Conservation (phyloP, 305 asterid genomes). For the Plantago coronopus region DNA sequence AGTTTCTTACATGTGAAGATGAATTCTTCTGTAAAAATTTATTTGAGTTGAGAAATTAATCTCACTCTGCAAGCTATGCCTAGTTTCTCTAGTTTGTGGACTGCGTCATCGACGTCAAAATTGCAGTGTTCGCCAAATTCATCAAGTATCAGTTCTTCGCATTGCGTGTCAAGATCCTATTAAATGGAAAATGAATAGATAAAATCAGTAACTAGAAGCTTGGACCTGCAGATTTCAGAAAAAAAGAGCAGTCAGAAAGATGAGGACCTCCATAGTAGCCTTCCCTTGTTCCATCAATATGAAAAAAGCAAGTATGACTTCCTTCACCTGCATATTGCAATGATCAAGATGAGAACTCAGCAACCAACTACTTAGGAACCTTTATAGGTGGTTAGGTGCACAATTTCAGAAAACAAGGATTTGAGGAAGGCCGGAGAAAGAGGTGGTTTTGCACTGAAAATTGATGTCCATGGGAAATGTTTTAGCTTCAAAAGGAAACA, state of each 20-base stretch:
- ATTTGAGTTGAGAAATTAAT: conserved; percentile 7
- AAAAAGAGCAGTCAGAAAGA: conserved; percentile 15
- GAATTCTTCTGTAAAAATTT: background rate
- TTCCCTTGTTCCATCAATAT: conserved; percentile 97
- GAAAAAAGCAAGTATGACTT: conserved; percentile 90
- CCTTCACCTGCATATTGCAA: conserved; percentile 80
- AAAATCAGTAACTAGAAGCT: conserved; percentile 22
- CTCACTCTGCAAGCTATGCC: conserved; percentile 91
- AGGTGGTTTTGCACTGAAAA: background rate
- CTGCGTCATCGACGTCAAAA: conserved; percentile 95
- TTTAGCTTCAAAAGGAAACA: conserved; percentile 14
- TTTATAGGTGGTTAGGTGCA: too few species aligned
- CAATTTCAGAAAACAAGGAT: too few species aligned
- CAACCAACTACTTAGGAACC: conserved; percentile 20
- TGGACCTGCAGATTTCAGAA: conserved; percentile 14
- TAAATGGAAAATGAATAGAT: conserved; percentile 23
- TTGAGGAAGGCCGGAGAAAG: too few species aligned
- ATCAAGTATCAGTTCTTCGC: conserved; percentile 83
- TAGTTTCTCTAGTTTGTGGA: conserved; percentile 81
- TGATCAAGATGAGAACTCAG: conserved; percentile 19
- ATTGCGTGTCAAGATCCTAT: conserved; percentile 87
- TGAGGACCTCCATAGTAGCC: conserved; percentile 88
- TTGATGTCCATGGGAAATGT: conserved; percentile 1
- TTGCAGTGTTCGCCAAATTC: conserved; percentile 87
- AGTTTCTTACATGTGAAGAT: conserved; percentile 2